Evolutionary conservation across 768 basidiomycete genomes (phyloP).

Genomic region (Gymnopilus dilepis): DNA sequence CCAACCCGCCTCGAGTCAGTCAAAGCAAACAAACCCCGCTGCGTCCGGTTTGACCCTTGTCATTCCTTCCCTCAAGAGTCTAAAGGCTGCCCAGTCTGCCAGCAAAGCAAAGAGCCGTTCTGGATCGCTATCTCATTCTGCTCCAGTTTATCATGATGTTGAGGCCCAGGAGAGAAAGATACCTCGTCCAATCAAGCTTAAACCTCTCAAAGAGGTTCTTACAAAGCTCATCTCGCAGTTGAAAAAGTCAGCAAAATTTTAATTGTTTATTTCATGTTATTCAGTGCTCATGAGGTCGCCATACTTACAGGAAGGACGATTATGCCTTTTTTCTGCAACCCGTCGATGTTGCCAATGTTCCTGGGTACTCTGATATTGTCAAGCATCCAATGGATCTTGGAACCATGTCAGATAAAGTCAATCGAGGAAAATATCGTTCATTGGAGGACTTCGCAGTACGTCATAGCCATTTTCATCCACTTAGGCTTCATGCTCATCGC

Average conservation of each 20-base stretch:
- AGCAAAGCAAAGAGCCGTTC: slow-evolving; percentile 50
- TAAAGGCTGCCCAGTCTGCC: slow-evolving; percentile 59
- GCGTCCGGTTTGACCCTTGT: slow-evolving; percentile 67
- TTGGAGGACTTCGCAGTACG: slow-evolving; percentile 81
- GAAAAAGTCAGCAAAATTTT: slow-evolving; percentile 61
- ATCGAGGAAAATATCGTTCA: slow-evolving; percentile 75
- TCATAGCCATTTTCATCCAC: slow-evolving; percentile 2
- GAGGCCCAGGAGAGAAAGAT: slow-evolving; percentile 46
- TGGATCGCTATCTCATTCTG: slow-evolving; percentile 24
- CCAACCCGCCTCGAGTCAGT: slow-evolving; percentile 32
- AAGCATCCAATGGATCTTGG: slow-evolving; percentile 93
- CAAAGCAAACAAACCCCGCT: slow-evolving; percentile 28
- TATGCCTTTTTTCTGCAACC: slow-evolving; percentile 83
- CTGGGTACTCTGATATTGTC: slow-evolving; percentile 70
- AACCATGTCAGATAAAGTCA: slow-evolving; percentile 82
- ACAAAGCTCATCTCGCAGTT: slow-evolving; percentile 69
- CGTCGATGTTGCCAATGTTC: slow-evolving; percentile 63
- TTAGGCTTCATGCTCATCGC: slow-evolving; percentile 4
- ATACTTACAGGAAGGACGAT: slow-evolving; percentile 70
- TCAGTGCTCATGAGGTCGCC: slow-evolving; percentile 13
- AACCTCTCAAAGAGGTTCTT: slow-evolving; percentile 80
- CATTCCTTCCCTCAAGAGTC: slow-evolving; percentile 66
- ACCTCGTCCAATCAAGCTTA: slow-evolving; percentile 70
- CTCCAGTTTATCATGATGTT: slow-evolving; percentile 33
- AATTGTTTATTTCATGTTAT: background rate